Base-by-base conservation (phyloP, 306 rosid species). In the Pueraria montana region DNA sequence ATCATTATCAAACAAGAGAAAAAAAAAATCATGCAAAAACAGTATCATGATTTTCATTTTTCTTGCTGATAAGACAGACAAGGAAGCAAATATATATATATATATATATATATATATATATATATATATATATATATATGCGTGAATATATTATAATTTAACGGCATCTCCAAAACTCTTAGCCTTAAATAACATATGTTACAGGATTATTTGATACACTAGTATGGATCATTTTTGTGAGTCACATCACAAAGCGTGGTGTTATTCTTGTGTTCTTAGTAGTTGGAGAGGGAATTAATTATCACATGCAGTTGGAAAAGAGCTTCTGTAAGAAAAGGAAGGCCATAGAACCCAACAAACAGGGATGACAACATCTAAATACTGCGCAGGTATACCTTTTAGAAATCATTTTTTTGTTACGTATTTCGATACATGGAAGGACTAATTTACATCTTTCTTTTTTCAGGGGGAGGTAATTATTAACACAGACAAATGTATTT, bases 211-310 rank as follows among this genome's bases (percentile, higher is more conserved):
- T 67, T 67, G 74, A 67, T 67, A 67, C 52, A 67, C 50, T 67
- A 67, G 74, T 67, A 40, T 36, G 74, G 74, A 67, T 67, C 74
- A 67, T 26, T 67, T 18, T 67, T 67, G 73, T 12, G n/a, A 67
- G 52, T 40, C 74, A 40, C 32, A 1, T 67, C 32, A 65, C 26
- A 65, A n/a, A 65, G 7, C 12, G n/a, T 8, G 48, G 72, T 34
- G 26, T 59, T 59, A 59, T 59, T 56, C 7, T 11, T 11, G 6
- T 56, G 63, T 27, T 27, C 36, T 62, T 30, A 23, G 45, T 30
- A 32, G 42, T 7, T 30, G 14, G 1, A 32, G 11, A 34, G 46
- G 40, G 43, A 14, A 30, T 26, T 6, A 14, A 17, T n/a, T n/a
- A n/a, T 34, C 12, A 32, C 0, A 2, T 32, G 9, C 36, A 26